Conservation (phyloP, 345 rosid genomes). For the Erucastrum elatum region DNA sequence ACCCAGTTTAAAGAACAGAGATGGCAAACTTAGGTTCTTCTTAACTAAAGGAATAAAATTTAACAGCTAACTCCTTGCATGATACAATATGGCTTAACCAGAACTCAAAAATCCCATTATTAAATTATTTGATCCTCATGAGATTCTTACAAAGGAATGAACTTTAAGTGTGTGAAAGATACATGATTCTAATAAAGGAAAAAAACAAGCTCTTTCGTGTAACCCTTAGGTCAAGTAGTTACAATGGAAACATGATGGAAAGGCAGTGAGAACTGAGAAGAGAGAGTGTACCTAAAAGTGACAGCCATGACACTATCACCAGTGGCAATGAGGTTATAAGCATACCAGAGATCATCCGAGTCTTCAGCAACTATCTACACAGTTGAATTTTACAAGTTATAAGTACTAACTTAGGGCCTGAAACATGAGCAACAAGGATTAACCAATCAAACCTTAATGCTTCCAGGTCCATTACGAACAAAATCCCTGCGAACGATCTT, state of each 20-base stretch:
- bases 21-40: neutral
- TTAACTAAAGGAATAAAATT: neutral
- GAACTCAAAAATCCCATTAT: neutral
- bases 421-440: neutral
- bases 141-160: neutral
- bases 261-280: neutral
- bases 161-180: neutral
- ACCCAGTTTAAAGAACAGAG: neutral
- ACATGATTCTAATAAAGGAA: neutral
- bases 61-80: neutral
- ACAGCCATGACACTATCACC: slow-evolving; percentile 84
- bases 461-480: slow-evolving; percentile 69
- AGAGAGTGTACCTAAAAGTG: slow-evolving; percentile 66
- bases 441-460: slow-evolving; percentile 64
- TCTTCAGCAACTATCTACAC: slow-evolving; percentile 75
- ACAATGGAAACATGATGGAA: neutral
- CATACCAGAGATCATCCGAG: slow-evolving; percentile 91
- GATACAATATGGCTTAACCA: neutral
- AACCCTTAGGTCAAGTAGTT: neutral
- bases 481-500: slow-evolving; percentile 55
- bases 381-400: neutral
- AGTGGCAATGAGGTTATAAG: slow-evolving; percentile 70
- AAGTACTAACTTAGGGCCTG: neutral
- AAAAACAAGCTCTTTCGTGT: neutral
- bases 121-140: neutral